Evolutionary conservation across 2,329 filamentous ascomycete species (phyloP).

Genomic region (Fusarium sp.): DNA sequence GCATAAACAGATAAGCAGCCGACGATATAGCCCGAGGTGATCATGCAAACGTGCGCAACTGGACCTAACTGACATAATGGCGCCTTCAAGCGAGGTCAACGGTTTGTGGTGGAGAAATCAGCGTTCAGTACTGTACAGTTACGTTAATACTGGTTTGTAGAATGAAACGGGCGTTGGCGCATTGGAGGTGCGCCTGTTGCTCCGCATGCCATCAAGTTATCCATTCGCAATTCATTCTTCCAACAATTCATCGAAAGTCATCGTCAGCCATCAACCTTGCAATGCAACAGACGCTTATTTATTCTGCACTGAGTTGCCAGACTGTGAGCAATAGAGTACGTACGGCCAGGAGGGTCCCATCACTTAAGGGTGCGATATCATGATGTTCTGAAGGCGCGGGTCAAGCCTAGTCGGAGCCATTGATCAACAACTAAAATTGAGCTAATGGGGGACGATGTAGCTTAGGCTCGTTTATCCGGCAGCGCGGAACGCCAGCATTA

Average conservation of each 20-base stretch:
- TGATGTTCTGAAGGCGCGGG: conserved; percentile 12
- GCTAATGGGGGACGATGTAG: conserved; percentile 7
- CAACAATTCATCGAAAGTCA: background rate
- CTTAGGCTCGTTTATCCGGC: conserved; percentile 13
- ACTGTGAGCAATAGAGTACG: conserved; percentile 8
- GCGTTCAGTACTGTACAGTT: background rate
- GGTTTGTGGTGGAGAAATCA: conserved; percentile 35
- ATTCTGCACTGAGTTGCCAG: background rate
- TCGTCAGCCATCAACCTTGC: background rate
- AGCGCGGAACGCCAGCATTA: conserved; percentile 17
- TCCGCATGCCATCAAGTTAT: background rate
- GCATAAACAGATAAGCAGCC: conserved; percentile 13
- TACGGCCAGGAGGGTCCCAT: conserved; percentile 22
- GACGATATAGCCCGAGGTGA: conserved; percentile 16
- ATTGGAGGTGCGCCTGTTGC: background rate
- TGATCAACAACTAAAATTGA: conserved; percentile 22
- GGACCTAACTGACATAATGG: conserved; percentile 42
- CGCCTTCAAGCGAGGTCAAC: conserved; percentile 13
- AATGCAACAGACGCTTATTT: conserved; percentile 4
- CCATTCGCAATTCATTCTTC: background rate
- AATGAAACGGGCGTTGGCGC: background rate
- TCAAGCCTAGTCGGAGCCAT: conserved; percentile 14
- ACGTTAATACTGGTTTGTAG: background rate
- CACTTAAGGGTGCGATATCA: conserved; percentile 19
- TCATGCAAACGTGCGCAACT: conserved; percentile 28